Evolutionary conservation across 805 yeast species (phyloP).

Genomic region (Metschnikowia drakensbergensis): DNA sequence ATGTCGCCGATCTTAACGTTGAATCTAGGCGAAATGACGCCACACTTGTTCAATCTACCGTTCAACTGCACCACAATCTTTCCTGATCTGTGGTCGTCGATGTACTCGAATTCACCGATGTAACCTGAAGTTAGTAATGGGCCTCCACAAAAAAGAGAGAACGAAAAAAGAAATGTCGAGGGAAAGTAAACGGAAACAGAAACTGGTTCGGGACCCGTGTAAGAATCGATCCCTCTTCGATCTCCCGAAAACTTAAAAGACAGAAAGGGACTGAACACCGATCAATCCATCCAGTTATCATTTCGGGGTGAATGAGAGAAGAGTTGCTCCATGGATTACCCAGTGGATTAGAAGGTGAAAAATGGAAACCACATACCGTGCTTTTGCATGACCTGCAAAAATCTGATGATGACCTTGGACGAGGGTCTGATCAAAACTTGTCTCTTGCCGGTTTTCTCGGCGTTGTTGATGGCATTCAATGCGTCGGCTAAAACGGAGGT

Average conservation of each 20-base stretch:
- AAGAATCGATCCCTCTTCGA: slow-evolving; percentile 59
- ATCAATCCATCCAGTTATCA: slow-evolving; percentile 98
- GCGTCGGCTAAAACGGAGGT: slow-evolving; percentile 36
- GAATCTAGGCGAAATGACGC: slow-evolving; percentile 98
- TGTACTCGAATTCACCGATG: slow-evolving; percentile 36
- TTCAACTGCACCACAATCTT: slow-evolving; percentile 35
- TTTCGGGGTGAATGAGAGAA: slow-evolving; percentile 54
- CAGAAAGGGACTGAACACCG: slow-evolving; percentile 87
- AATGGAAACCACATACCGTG: slow-evolving; percentile 23
- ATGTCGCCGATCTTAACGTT: slow-evolving; percentile 92
- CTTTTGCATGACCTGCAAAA: slow-evolving; percentile 30
- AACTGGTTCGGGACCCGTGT: slow-evolving; percentile 50
- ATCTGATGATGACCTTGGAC: slow-evolving; percentile 32
- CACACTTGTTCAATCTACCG: slow-evolving; percentile 68
- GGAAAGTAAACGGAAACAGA: slow-evolving; percentile 62
- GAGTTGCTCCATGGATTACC: too few relatives aligned
- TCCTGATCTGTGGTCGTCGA: slow-evolving; percentile 36
- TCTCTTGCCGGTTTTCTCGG: slow-evolving; percentile 37
- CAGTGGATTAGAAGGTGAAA: not conserved
- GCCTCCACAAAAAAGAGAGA: not conserved
- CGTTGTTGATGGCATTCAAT: slow-evolving; percentile 35
- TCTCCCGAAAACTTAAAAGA: slow-evolving; percentile 98
- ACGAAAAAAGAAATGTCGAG: slow-evolving; percentile 45
- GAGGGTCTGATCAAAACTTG: slow-evolving; percentile 36
- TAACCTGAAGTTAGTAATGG: slow-evolving; percentile 26